Evolutionary conservation across 306 rosid species (phyloP).

Genomic region (Begonia masoniana): DNA sequence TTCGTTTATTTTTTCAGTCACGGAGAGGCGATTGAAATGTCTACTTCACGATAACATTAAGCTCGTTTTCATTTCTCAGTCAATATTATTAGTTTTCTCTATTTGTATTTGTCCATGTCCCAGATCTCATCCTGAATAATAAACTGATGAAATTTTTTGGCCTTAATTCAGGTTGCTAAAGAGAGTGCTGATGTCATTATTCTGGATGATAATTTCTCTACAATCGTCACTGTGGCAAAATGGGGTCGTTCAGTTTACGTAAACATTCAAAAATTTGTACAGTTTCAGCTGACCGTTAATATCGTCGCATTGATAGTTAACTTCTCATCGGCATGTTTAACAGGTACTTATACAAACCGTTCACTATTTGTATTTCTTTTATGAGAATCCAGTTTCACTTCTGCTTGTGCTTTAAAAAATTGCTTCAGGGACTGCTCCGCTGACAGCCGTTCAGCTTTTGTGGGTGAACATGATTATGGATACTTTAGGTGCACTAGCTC

Average conservation of each 20-base stretch:
- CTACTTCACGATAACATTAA: too few relatives aligned
- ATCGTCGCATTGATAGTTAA: constrained; percentile 86
- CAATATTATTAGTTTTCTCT: too few relatives aligned
- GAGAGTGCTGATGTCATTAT: constrained; percentile 98
- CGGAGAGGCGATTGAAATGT: too few relatives aligned
- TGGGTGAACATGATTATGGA: constrained; percentile 99
- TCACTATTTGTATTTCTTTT: too few relatives aligned
- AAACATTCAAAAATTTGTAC: constrained; percentile 92
- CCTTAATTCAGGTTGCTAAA: constrained; percentile 66
- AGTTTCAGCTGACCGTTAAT: constrained; percentile 91
- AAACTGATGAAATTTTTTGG: not conserved
- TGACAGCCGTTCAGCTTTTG: constrained; percentile 88
- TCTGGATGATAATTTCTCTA: constrained; percentile 93
- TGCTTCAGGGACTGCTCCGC: constrained; percentile 73
- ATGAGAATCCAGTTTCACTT: constrained; percentile 2
- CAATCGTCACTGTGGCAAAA: constrained; percentile 70
- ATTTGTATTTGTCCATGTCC: too few relatives aligned
- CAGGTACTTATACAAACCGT: constrained; percentile 22
- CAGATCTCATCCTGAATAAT: too few relatives aligned
- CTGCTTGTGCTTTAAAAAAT: constrained; percentile 11
- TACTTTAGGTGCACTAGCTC: constrained; percentile 93
- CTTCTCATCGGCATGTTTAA: constrained; percentile 85
- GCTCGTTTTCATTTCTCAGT: too few relatives aligned
- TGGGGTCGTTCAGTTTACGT: constrained; percentile 46
- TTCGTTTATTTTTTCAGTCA: too few relatives aligned